Evolutionary conservation across 495 filamentous ascomycete genomes (phyloP).

Genomic region (Penicillium verhagenii): DNA sequence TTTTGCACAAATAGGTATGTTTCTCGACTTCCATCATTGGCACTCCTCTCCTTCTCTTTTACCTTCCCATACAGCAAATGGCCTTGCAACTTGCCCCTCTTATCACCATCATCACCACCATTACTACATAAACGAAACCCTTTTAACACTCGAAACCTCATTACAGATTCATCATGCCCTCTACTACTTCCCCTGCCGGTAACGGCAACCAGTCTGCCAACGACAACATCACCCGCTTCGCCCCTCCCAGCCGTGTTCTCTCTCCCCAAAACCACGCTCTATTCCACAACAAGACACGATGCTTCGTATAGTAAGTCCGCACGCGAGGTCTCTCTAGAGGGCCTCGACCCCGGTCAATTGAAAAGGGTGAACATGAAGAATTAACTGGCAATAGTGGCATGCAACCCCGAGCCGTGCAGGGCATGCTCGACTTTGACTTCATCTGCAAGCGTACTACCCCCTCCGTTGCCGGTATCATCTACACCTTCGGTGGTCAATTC

Average conservation of each 20-base stretch:
- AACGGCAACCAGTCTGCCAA: slow-evolving; percentile 67
- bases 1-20: slow-evolving; percentile 20
- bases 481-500: slow-evolving; percentile 99
- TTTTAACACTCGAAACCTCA: slow-evolving; percentile 1
- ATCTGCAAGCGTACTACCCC: slow-evolving; percentile 98
- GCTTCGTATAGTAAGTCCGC: slow-evolving; percentile 85
- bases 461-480: slow-evolving; percentile 98
- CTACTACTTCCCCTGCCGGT: slow-evolving; percentile 39
- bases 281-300: slow-evolving; percentile 99
- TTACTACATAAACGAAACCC: too few relatives aligned
- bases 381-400: slow-evolving; percentile 64
- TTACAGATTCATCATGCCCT: slow-evolving; percentile 46
- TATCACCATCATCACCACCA: background rate
- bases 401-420: slow-evolving; percentile 96
- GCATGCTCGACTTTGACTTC: slow-evolving; percentile 99
- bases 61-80: slow-evolving; percentile 6
- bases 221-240: slow-evolving; percentile 97
- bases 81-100: slow-evolving; percentile 1
- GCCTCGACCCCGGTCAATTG: background rate
- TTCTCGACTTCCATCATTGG: slow-evolving; percentile 8
- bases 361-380: background rate
- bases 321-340: background rate
- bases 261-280: slow-evolving; percentile 86
- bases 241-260: slow-evolving; percentile 85
- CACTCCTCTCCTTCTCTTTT: slow-evolving; percentile 1